Evolutionary conservation across 169 alveolate species (phyloP), one percentile per base, ranked within the genome.

Genomic region (Fabrea salina): DNA sequence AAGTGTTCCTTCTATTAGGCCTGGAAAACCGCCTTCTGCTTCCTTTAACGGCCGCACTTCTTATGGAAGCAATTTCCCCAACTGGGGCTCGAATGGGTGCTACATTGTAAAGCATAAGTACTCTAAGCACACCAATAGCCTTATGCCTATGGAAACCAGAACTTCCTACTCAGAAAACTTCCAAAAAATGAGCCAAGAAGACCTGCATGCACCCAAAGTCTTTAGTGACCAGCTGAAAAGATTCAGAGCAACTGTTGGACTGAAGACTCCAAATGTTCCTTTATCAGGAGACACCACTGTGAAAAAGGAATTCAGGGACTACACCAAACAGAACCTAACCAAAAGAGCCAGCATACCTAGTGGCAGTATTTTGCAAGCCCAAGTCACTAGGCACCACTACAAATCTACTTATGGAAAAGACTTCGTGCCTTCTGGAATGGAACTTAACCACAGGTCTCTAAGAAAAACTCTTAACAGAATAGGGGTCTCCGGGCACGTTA

Each of bases 41-140:
- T 30, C 33, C 25, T 50, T 70, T 43, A 16, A 27, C 5, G 79
- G 79, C 4, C 27, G 16, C 4, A 25, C 79, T 44, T n/a, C 37
- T 47, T 70, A 70, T 39, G 13, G 25, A 25, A 43, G 40, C 22
- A 70, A 41, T 22, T 70, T 47, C 44, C 39, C 79, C 0, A 13
- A 25, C 13, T 70, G 79, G 79, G 79, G 79, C 13, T 47, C 33
- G 4, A 41, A 50, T 0, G 67, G 66, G 8, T 44, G 30, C 6
- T 70, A 70, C 49, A 47, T 47, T 50, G 79, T 70, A 49, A 70
- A 25, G 3, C 79, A 70, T 32, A 33, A 22, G 1, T 66, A 70
- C 32, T 22, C 49, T 1, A 25, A 50, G 5, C 79, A 70, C n/a
- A 47, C 79, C 19, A 3, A 22, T 5, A 30, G 37, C 22, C 30